Evolutionary conservation across 495 filamentous ascomycete genomes (phyloP).

Genomic region (Hyaloscypha finlandica): DNA sequence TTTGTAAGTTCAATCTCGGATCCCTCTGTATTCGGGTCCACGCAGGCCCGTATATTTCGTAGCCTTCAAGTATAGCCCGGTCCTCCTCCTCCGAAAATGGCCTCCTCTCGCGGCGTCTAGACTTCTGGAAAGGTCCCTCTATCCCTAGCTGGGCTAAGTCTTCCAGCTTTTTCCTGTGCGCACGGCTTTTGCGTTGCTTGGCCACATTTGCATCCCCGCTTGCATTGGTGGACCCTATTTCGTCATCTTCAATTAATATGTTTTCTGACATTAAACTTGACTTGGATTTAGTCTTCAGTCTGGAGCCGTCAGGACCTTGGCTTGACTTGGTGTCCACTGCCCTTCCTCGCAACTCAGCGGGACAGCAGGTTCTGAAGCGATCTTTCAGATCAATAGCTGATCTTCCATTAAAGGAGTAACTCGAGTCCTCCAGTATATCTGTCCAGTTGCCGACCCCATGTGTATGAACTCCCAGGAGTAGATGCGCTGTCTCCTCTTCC

Average conservation of each 20-base stretch:
- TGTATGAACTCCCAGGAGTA: slow-evolving; percentile 74
- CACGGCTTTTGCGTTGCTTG: slow-evolving; percentile 47
- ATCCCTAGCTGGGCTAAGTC: slow-evolving; percentile 61
- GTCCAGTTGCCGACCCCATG: slow-evolving; percentile 91
- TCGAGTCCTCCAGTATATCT: slow-evolving; percentile 72
- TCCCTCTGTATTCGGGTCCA: slow-evolving; percentile 85
- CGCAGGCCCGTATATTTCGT: slow-evolving; percentile 69
- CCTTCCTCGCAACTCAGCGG: slow-evolving; percentile 50
- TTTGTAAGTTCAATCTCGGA: slow-evolving; percentile 61
- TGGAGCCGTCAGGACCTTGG: slow-evolving; percentile 23
- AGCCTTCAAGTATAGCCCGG: slow-evolving; percentile 72
- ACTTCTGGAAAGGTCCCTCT: slow-evolving; percentile 53
- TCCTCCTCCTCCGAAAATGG: slow-evolving; percentile 78
- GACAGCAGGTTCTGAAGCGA: slow-evolving; percentile 77
- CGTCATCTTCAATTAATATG: slow-evolving; percentile 46
- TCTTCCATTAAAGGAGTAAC: slow-evolving; percentile 73
- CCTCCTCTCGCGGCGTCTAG: slow-evolving; percentile 54
- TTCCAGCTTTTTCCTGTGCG: slow-evolving; percentile 54
- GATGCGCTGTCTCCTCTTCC: slow-evolving; percentile 76
- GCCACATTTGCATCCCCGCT: not conserved
- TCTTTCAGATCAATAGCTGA: slow-evolving; percentile 85
- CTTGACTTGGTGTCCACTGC: slow-evolving; percentile 23
- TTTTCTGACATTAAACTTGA: slow-evolving; percentile 47
- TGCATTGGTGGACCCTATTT: slow-evolving; percentile 4
- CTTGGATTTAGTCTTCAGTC: slow-evolving; percentile 25